Conservation (phyloP, 2,329 filamentous ascomycete genomes). For the Beauveria brongniartii region DNA sequence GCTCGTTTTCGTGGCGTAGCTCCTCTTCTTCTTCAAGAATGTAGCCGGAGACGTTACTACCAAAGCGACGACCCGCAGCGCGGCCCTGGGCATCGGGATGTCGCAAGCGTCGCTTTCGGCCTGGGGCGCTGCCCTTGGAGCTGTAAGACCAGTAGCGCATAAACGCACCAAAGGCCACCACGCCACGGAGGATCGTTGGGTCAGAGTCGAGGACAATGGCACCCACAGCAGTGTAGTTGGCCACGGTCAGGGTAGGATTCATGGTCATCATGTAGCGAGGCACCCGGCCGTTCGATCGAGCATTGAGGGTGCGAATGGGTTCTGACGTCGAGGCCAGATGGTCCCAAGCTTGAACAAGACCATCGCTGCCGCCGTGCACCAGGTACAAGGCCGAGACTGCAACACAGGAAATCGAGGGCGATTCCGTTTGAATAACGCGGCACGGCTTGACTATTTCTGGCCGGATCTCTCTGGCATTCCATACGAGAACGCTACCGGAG, state of each 20-base stretch:
- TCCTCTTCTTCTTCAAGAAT: constrained; percentile 83
- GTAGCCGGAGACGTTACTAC: constrained; percentile 67
- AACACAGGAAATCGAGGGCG: constrained; percentile 75
- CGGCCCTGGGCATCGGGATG: constrained; percentile 54
- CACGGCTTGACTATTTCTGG: constrained; percentile 50
- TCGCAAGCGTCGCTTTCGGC: constrained; percentile 70
- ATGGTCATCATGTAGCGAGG: constrained; percentile 58
- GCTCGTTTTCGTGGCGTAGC: constrained; percentile 63
- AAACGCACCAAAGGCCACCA: constrained; percentile 79
- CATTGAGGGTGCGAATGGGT: constrained; percentile 80
- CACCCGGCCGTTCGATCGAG: constrained; percentile 72
- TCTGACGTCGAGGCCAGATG: constrained; percentile 72
- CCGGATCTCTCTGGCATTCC: constrained; percentile 66
- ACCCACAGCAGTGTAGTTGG: constrained; percentile 73
- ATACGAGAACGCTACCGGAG: constrained; percentile 67
- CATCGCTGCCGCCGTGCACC: constrained; percentile 89
- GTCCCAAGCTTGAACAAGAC: constrained; percentile 94
- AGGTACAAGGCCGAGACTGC: constrained; percentile 80
- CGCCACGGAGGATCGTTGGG: constrained; percentile 73
- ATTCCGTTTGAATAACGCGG: constrained; percentile 83
- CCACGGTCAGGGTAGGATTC: constrained; percentile 53
- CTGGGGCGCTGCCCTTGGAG: constrained; percentile 66
- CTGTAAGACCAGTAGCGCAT: constrained; percentile 92
- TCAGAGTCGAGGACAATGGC: constrained; percentile 84
- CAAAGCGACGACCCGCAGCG: constrained; percentile 42